Evolutionary conservation across 2,329 filamentous ascomycete species (phyloP), one percentile per base, ranked within the genome.

Genomic region (Thielaviopsis populi): DNA sequence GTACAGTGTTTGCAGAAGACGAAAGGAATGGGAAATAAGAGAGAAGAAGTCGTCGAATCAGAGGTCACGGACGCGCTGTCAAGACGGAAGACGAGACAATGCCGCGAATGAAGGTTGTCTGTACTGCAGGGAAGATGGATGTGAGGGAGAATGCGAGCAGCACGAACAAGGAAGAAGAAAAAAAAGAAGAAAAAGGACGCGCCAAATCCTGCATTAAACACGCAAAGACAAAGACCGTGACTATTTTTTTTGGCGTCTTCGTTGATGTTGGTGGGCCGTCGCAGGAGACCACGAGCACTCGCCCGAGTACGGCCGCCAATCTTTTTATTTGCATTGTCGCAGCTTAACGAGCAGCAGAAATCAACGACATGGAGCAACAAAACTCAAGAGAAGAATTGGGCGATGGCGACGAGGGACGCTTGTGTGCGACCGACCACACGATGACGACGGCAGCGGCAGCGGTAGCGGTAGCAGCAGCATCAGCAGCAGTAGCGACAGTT

Each of bases 1-100:
- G 27, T 56, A 56, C 53, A 56, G 53, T 56, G 53, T 27, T 56
- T 56, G 53, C 53, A 56, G 53, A 56, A 33, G 53, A 30, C 33
- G 30, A 50, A 50, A 50, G 53, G 53, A 56, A 56, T 17, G 53
- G 53, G 24, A 19, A 56, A 56, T 54, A 54, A 54, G 22, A 46
- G 15, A n/a, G 13, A 6, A 30, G 53, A 56, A 56, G 24, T 33
- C 24, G 53, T 37, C 53, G 30, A 56, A 56, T 56, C 53, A 56
- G 15, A 56, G 17, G 53, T 56, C 53, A 56, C 53, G 53, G 53
- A 56, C 53, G 24, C 27, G 53, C 53, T 56, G 53, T 56, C 53
- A 56, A 56, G 53, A 53, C 5, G 17, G 53, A 56, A n/a, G 53
- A 56, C 53, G 24, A 56, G 53, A 56, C 53, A 56, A 8, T 22